Evolutionary conservation across 345 rosid genomes (phyloP), one percentile per base, ranked within the genome.

Genomic region (Schrenkiella parvula): DNA sequence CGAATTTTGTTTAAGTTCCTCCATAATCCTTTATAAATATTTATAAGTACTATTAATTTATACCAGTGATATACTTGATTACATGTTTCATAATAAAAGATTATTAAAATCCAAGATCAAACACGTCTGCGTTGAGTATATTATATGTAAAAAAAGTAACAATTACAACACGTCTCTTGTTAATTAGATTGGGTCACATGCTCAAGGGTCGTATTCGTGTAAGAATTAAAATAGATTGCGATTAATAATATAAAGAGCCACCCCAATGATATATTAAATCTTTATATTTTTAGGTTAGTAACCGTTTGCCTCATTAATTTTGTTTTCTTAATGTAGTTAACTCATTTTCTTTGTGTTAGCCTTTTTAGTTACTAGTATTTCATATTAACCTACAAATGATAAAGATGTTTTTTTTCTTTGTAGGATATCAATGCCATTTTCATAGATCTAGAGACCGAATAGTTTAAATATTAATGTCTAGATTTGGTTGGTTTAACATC

Each of bases 111-210:
- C 37, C 39, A 39, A n/a, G 13, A 60, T 64, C 29, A 28, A 64
- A 35, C 46, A 66, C 37, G 25, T 37, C 14, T 56, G 43, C 35
- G 28, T 12, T 32, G 10, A 42, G 32, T 51, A 50, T 22, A 1
- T 66, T 6, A 5, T 15, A 42, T 15, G 0, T 14, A 28, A 47
- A 41, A 50, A 10, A 48, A 21, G 7, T 9, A 48, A 7, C 22
- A 46, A 65, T 46, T 7, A 58, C 15, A 57, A 59, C 54, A 74
- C 38, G 72, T 66, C 72, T 66, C 73, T 66, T 66, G 47, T 58
- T 66, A 39, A 59, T 38, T 66, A 47, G 19, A 28, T 66, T 57
- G 78, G 66, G 72, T 3, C 67, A 48, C 35, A 57, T 66, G 53
- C 72, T 58, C 37, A 74, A 47, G 61, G 55, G 60, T 60, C 53